A percentile compares a stretch with the other conserved stretches of the same genome.
Conservation (phyloP, 140 eudicot genomes). For the Erigeron philadelphicus region DNA sequence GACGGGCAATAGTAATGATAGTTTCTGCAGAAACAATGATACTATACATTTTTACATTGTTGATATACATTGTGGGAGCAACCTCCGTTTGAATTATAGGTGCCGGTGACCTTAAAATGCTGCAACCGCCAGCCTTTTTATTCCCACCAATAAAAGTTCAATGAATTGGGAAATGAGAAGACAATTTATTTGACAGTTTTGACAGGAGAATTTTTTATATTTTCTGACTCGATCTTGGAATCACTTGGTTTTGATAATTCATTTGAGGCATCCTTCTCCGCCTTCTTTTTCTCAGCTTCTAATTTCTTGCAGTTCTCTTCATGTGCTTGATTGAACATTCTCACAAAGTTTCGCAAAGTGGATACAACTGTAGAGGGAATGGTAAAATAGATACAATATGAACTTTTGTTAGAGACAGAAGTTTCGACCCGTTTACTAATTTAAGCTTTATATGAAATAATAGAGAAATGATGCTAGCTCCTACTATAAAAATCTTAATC, state of each 20-base stretch:
- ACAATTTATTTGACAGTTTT: slow-evolving; percentile 25
- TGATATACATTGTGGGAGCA: slow-evolving; percentile 16
- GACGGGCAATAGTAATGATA: background rate
- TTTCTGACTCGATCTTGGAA: slow-evolving; percentile 30
- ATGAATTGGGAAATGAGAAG: slow-evolving; percentile 14
- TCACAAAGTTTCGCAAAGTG: slow-evolving; percentile 63
- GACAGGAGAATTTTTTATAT: slow-evolving; percentile 21
- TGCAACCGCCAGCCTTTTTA: slow-evolving; percentile 20
- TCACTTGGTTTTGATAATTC: slow-evolving; percentile 36
- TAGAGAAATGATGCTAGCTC: too few relatives aligned
- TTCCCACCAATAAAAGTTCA: slow-evolving; percentile 14
- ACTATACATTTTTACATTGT: slow-evolving; percentile 29
- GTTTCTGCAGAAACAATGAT: slow-evolving; percentile 24
- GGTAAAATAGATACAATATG: background rate
- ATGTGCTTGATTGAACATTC: slow-evolving; percentile 64
- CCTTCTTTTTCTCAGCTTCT: slow-evolving; percentile 76
- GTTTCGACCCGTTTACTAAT: too few relatives aligned
- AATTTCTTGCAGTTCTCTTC: slow-evolving; percentile 69
- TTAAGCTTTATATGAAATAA: too few relatives aligned
- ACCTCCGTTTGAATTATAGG: slow-evolving; percentile 15
- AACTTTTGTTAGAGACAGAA: too few relatives aligned
- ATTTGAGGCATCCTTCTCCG: slow-evolving; percentile 58
- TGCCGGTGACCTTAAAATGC: background rate
- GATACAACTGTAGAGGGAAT: slow-evolving; percentile 55
- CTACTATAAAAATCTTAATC: too few relatives aligned